These are phyloP conservation scores for Erodium moschatum DNA, from an alignment of 441 rosid genomes.

Conservation along the genomic window DNA sequence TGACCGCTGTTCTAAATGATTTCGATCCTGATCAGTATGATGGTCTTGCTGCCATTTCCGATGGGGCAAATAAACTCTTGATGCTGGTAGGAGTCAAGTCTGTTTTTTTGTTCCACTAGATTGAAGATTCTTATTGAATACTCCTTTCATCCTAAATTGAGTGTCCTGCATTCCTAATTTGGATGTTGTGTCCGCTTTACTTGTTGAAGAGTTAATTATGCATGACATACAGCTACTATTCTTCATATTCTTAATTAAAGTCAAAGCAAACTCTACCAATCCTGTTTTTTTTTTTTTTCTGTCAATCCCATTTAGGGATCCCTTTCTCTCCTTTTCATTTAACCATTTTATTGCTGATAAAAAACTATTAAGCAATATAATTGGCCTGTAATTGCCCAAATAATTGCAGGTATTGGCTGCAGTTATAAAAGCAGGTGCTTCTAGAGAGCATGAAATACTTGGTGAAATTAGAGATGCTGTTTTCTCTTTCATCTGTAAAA, in stretches of 20 bases:
- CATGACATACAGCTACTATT: neutral
- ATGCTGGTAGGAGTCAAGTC: conserved; percentile 68
- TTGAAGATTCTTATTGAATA: neutral
- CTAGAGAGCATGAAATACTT: conserved; percentile 99
- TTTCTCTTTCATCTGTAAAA: conserved; percentile 82
- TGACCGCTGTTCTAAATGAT: conserved; percentile 85
- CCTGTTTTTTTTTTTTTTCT: neutral
- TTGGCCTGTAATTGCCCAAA: conserved; percentile 9
- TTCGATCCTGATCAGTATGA: conserved; percentile 93
- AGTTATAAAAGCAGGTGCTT: conserved; percentile 98
- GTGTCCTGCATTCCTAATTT: no score
- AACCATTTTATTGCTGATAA: no score
- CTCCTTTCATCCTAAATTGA: no score
- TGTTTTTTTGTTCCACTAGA: neutral
- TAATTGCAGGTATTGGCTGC: conserved; percentile 91
- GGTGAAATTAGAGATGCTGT: conserved; percentile 97
- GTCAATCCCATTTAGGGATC: no score
- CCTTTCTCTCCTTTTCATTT: no score
- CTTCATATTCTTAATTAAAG: neutral
- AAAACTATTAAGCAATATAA: neutral
- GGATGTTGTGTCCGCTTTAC: no score
- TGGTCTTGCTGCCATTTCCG: conserved; percentile 93
- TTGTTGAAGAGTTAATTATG: no score
- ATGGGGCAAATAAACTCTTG: conserved; percentile 98
- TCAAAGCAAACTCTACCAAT: neutral